phyloP scores from a whole-genome alignment of 164 flowering plant species.

The Magnolia changhungtana region DNA sequence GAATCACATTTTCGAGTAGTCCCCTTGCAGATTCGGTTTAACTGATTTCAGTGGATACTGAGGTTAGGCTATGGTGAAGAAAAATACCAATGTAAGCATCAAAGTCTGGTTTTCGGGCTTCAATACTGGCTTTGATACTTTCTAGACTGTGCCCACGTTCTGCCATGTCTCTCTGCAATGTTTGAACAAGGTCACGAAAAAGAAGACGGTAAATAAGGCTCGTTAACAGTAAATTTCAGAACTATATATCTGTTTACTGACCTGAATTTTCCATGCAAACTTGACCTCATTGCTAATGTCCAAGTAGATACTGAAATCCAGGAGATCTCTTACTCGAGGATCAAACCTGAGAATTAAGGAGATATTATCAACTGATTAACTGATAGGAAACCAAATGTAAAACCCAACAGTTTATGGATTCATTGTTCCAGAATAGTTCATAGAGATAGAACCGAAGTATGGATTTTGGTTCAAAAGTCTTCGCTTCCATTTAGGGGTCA shows the following conservation, averaged over 20 bases:
- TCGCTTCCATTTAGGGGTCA: too few relatives aligned
- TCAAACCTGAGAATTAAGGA: constrained; percentile 55
- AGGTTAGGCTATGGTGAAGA: neutral
- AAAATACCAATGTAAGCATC: constrained; percentile 89
- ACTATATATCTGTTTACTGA: constrained; percentile 9
- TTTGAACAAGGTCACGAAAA: constrained; percentile 10
- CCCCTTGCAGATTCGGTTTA: neutral
- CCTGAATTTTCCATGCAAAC: constrained; percentile 99
- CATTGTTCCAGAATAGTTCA: neutral
- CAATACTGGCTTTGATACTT: constrained; percentile 95
- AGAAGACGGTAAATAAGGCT: neutral
- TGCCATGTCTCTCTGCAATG: constrained; percentile 92
- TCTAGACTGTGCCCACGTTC: constrained; percentile 99
- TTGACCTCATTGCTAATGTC: constrained; percentile 98
- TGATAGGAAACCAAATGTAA: neutral
- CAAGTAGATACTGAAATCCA: constrained; percentile 98
- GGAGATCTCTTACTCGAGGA: constrained; percentile 75
- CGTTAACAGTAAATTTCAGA: neutral
- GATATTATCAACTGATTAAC: too few relatives aligned
- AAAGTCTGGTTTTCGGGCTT: constrained; percentile 96
- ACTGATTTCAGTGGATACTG: neutral
- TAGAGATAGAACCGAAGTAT: neutral
- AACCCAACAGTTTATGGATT: neutral
- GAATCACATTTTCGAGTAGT: too few relatives aligned
- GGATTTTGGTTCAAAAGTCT: too few relatives aligned